A percentile compares a stretch with the other conserved stretches of the same genome.
Conservation (phyloP, 805 yeast species). For the Scheffersomyces ergatensis region DNA sequence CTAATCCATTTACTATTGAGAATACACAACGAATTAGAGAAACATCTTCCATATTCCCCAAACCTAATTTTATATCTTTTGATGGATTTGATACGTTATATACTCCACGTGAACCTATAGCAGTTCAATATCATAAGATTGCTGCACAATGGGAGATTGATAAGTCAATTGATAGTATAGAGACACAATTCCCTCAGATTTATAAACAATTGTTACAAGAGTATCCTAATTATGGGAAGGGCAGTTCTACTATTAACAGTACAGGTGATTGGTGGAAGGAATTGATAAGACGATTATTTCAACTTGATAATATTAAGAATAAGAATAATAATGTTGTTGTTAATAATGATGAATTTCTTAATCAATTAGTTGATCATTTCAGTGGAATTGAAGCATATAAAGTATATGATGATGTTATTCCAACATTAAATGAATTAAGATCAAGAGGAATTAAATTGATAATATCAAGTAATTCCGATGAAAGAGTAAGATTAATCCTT, state of each 20-base stretch:
- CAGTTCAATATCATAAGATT: conserved; percentile 51
- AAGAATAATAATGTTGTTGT: conserved; percentile 36
- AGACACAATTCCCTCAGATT: conserved; percentile 22
- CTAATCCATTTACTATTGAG: conserved; percentile 23
- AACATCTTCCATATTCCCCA: conserved; percentile 21
- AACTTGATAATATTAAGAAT: conserved; percentile 22
- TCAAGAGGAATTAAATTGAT: conserved; percentile 34
- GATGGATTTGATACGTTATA: conserved; percentile 72
- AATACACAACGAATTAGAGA: conserved; percentile 24
- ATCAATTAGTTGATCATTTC: conserved; percentile 47
- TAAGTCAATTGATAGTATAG: conserved; percentile 21
- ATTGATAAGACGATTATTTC: conserved; percentile 44
- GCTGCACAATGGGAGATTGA: conserved; percentile 42
- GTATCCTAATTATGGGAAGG: conserved; percentile 66
- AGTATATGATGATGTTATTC: conserved; percentile 52
- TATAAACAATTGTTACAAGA: conserved; percentile 32
- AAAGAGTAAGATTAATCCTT: conserved; percentile 45
- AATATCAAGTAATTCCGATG: conserved; percentile 63
- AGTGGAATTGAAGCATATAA: conserved; percentile 50
- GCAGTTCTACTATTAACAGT: conserved; percentile 13
- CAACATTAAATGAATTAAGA: conserved; percentile 35
- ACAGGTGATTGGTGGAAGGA: conserved; percentile 58
- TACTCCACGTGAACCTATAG: conserved; percentile 52
- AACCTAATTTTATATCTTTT: conserved; percentile 54
- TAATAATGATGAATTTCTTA: no score